Conservation (phyloP, 192 early-diverging fungal species). For the Gamsiella multidivaricata region DNA sequence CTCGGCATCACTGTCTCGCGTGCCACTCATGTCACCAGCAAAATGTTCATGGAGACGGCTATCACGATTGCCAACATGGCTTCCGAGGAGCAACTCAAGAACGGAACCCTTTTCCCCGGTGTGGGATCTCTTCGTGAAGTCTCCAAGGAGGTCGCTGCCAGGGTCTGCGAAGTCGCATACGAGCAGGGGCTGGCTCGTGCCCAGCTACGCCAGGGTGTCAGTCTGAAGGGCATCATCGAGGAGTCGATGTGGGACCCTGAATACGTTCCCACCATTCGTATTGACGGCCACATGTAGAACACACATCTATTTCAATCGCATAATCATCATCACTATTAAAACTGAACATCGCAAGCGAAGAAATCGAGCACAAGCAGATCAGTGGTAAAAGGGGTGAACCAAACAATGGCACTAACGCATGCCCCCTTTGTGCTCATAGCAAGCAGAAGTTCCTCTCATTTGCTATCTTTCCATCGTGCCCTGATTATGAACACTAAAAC, state of each 20-base stretch:
- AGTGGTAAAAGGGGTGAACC: no score
- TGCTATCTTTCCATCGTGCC: no score
- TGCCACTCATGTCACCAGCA: conserved; percentile 59
- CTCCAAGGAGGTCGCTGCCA: conserved; percentile 57
- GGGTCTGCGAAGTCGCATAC: conserved; percentile 64
- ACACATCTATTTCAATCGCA: background rate
- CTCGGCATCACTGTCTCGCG: conserved; percentile 63
- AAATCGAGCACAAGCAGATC: no score
- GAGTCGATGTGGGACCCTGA: conserved; percentile 67
- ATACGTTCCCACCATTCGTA: conserved; percentile 58
- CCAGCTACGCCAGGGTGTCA: conserved; percentile 53
- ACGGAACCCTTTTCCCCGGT: conserved; percentile 63
- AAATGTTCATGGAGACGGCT: conserved; percentile 67
- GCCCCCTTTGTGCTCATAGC: no score
- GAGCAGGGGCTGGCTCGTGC: conserved; percentile 63
- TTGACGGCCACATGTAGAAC: conserved; percentile 40
- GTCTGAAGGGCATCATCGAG: conserved; percentile 58
- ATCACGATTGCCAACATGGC: conserved; percentile 63
- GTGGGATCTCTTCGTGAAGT: conserved; percentile 60
- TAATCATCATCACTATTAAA: background rate
- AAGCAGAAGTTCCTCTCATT: no score
- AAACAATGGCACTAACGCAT: no score
- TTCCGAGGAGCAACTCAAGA: conserved; percentile 60
- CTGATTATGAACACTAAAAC: no score
- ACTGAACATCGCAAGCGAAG: background rate